These are phyloP conservation scores for Verticillium dahliae DNA, from an alignment of 2,329 filamentous ascomycete genomes.

Conservation along the genomic window DNA sequence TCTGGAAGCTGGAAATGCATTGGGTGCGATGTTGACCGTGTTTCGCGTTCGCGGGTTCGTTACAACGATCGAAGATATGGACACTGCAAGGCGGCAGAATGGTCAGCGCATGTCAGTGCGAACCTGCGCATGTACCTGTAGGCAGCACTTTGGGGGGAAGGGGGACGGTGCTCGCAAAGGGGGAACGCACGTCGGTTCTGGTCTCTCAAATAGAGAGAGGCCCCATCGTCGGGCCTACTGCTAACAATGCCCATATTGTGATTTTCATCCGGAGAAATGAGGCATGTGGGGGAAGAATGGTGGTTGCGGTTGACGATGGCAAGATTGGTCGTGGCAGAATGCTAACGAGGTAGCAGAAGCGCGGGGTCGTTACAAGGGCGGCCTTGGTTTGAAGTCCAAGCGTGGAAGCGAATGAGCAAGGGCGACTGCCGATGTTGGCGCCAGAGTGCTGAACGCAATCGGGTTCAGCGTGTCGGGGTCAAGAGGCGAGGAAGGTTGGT, in stretches of 20 bases:
- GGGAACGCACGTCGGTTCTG: conserved; percentile 73
- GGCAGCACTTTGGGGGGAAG: no score
- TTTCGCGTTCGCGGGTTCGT: conserved; percentile 73
- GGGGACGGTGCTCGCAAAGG: conserved; percentile 9
- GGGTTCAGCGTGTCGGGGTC: neutral
- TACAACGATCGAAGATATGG: conserved; percentile 76
- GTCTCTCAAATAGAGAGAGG: conserved; percentile 77
- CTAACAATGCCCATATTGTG: conserved; percentile 83
- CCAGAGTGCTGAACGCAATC: neutral
- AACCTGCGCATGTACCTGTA: conserved; percentile 4
- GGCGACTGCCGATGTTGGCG: neutral
- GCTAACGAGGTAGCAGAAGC: neutral
- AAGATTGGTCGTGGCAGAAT: conserved; percentile 3
- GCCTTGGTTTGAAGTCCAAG: neutral
- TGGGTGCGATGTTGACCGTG: conserved; percentile 73
- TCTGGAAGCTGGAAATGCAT: conserved; percentile 78
- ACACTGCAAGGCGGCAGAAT: conserved; percentile 51
- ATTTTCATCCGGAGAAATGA: conserved; percentile 10
- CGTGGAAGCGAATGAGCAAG: neutral
- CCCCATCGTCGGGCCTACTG: conserved; percentile 81
- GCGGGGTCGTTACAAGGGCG: neutral
- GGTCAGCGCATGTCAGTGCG: conserved; percentile 11
- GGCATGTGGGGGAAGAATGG: neutral
- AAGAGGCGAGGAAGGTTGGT: neutral
- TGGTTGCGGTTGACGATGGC: neutral